A percentile compares a stretch with the other conserved stretches of the same genome.
Conservation (phyloP, 2,329 filamentous ascomycete species). For the Xylaria sp. region DNA sequence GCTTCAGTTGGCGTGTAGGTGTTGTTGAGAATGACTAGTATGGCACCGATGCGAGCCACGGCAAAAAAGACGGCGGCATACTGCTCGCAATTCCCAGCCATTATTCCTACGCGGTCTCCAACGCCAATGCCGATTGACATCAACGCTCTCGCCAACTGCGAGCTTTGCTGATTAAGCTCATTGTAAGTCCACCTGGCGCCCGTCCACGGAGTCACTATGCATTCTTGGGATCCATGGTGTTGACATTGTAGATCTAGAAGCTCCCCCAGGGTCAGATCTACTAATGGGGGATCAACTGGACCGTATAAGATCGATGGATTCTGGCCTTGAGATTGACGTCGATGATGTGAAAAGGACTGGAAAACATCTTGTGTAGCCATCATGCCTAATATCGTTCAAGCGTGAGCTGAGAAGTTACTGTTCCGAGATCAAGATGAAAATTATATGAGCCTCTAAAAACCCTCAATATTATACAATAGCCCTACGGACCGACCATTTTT, state of each 20-base stretch:
- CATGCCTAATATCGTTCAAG: conserved; percentile 15
- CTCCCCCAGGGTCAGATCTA: conserved; percentile 78
- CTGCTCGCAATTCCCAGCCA: conserved; percentile 84
- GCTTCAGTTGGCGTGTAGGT: conserved; percentile 81
- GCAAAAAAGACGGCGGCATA: conserved; percentile 83
- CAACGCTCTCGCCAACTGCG: conserved; percentile 72
- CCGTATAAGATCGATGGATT: conserved; percentile 73
- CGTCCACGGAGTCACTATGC: conserved; percentile 80
- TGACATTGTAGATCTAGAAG: conserved; percentile 77
- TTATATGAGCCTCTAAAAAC: conserved; percentile 22
- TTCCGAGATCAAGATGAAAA: not conserved
- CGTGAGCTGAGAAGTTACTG: not conserved
- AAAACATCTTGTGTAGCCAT: conserved; percentile 47
- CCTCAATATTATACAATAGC: not conserved
- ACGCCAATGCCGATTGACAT: conserved; percentile 73
- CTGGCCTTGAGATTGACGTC: conserved; percentile 47
- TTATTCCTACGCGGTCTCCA: conserved; percentile 78
- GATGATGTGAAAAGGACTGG: conserved; percentile 28
- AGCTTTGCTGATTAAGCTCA: conserved; percentile 71
- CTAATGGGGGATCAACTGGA: conserved; percentile 73
- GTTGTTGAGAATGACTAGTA: conserved; percentile 83
- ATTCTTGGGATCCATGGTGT: conserved; percentile 73
- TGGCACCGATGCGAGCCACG: conserved; percentile 72
- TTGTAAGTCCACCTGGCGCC: conserved; percentile 78
- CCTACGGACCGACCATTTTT: not conserved